Evolutionary conservation across 257 asterid species (phyloP), one percentile per base, ranked within the genome.

Genomic region (Verbena officinalis): DNA sequence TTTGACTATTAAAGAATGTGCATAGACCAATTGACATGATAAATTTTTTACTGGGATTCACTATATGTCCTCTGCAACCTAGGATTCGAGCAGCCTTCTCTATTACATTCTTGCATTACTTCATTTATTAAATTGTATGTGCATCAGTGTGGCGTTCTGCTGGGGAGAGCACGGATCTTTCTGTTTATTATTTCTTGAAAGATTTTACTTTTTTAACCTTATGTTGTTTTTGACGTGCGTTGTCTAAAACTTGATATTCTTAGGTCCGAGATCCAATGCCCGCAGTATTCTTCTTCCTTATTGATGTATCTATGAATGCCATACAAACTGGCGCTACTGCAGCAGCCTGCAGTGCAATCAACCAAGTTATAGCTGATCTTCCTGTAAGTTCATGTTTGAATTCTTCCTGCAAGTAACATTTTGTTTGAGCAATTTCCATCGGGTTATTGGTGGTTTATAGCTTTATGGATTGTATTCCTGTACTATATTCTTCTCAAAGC

Each of bases 201-300:
- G 46, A 30, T 24, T 11, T 6, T 27, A 51, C 64, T 54, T 50
- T 50, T 36, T 61, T 22, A 59, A 45, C 45, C 62, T 64, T 22
- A 24, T n/a, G 4, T 33, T 53, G 48, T 54, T 60, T 55, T 45
- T 63, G 27, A 52, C 64, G 59, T 44, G 27, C 53, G 51, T 19
- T 78, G 42, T 67, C 54, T 48, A 48, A 33, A 43, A 13, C 56
- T 13, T 75, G 57, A 38, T 59, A 67, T 75, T 77, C 5, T 67
- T 91, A 94, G 99, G 99, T 94, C 65, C 86, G 98, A n/a, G 96
- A 90, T 76, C 99, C 99, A 27, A 88, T 94, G 98, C 99, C 97
- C 22, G 95, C 99, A 24, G 93, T 90, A 57, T 94, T 80, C 64
- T 90, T 90, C 88, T 94, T 94, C 84, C 83, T 94, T 24, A 73